Percentiles rank a stretch among this genome's conserved stretches.
phyloP scores from a whole-genome alignment of 192 early-diverging fungal species.

The Allomyces macrogynus region DNA sequence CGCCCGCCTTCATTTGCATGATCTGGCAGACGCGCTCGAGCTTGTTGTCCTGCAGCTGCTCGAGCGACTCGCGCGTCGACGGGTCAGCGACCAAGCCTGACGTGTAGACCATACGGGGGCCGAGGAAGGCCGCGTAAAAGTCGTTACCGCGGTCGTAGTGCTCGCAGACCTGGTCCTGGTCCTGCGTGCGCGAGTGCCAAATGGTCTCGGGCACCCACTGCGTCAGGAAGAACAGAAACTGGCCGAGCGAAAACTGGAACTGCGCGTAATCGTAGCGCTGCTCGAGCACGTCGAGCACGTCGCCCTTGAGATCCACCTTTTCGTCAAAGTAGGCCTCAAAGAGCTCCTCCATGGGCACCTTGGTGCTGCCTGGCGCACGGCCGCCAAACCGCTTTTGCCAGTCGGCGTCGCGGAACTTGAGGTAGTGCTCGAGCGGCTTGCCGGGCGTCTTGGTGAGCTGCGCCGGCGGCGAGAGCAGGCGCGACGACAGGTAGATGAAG shows the following conservation, averaged over 20 bases:
- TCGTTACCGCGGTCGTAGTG: constrained; percentile 98
- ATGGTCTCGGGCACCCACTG: constrained; percentile 96
- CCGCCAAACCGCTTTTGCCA: constrained; percentile 54
- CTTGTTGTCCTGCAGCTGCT: constrained; percentile 93
- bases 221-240: constrained; percentile 77
- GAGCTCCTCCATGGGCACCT: constrained; percentile 95
- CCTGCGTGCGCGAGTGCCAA: constrained; percentile 92
- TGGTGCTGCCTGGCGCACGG: constrained; percentile 19
- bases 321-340: constrained; percentile 94
- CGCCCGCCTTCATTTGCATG: constrained; percentile 59
- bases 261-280: constrained; percentile 82
- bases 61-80: constrained; percentile 58
- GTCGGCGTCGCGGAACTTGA: constrained; percentile 63
- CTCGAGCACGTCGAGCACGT: constrained; percentile 73
- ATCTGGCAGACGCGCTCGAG: constrained; percentile 67
- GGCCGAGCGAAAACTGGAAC: constrained; percentile 65
- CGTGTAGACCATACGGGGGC: constrained; percentile 90
- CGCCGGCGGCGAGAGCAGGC: constrained; percentile 32
- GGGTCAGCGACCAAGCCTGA: constrained; percentile 71
- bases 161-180: constrained; percentile 91
- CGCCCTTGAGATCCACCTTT: constrained; percentile 78
- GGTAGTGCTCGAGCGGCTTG: constrained; percentile 65
- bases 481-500: constrained; percentile 45
- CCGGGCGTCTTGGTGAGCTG: constrained; percentile 51
- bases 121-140: constrained; percentile 87